A percentile compares a stretch with the other conserved stretches of the same genome.
These are phyloP conservation scores for Viridothelium virens DNA, from an alignment of 495 filamentous ascomycete genomes.

Conservation along the genomic window DNA sequence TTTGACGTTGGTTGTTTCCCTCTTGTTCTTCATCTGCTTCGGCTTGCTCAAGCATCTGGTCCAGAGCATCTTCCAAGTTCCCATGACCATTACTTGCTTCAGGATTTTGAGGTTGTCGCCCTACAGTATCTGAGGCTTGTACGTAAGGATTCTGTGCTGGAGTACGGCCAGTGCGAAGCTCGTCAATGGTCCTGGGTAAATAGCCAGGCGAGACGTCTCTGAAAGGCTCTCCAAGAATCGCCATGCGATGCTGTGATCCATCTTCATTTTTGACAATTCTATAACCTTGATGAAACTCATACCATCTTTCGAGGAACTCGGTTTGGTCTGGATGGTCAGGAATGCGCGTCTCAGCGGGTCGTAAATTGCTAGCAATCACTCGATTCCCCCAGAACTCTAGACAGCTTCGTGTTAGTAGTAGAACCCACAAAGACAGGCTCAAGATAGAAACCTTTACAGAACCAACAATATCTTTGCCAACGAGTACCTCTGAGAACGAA, in stretches of 20 bases:
- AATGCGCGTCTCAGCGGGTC: constrained; percentile 31
- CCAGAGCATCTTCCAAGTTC: constrained; percentile 31
- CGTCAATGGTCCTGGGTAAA: constrained; percentile 35
- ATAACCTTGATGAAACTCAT: constrained; percentile 40
- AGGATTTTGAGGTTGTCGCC: constrained; percentile 17
- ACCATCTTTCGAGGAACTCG: constrained; percentile 38
- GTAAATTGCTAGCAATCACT: constrained; percentile 28
- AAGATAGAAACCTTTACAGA: constrained; percentile 33
- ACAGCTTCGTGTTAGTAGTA: constrained; percentile 14
- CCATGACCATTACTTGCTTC: constrained; percentile 13
- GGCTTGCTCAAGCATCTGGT: constrained; percentile 30
- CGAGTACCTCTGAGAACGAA: constrained; percentile 37
- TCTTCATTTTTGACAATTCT: constrained; percentile 30
- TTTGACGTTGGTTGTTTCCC: not conserved
- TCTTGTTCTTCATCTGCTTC: constrained; percentile 17
- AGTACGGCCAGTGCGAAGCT: constrained; percentile 26
- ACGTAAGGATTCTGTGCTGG: not conserved
- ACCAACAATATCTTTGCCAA: constrained; percentile 43
- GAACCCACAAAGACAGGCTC: not conserved
- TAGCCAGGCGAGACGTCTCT: constrained; percentile 37
- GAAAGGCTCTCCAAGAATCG: constrained; percentile 37
- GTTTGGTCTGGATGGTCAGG: constrained; percentile 38
- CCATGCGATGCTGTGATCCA: constrained; percentile 34
- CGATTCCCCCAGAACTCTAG: constrained; percentile 41
- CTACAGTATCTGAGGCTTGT: not conserved